Conservation (phyloP, 108 stramenopile genomes). For the Skeletonema grethae region DNA sequence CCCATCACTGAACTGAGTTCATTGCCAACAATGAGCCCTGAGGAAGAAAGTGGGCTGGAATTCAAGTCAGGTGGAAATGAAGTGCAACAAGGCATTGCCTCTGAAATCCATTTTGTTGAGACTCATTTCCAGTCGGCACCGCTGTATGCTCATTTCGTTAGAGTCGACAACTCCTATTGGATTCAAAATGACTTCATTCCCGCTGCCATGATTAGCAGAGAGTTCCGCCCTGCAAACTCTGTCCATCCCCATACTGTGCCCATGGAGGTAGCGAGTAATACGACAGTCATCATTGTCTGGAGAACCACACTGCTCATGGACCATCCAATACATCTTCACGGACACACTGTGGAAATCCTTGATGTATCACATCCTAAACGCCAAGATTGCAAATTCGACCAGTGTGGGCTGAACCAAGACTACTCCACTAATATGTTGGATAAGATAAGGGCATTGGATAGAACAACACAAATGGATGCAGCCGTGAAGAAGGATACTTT, state of each 20-base stretch:
- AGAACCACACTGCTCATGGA: constrained; percentile 29
- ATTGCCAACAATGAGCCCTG: background rate
- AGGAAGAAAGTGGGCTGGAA: background rate
- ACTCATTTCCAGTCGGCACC: constrained; percentile 17
- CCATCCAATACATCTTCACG: constrained; percentile 26
- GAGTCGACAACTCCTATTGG: constrained; percentile 19
- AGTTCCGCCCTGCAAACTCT: background rate
- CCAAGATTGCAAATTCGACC: constrained; percentile 7
- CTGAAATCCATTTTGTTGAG: constrained; percentile 18
- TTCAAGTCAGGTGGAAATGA: background rate
- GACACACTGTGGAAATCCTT: constrained; percentile 33
- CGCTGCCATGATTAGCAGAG: constrained; percentile 12
- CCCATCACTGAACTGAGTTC: constrained; percentile 19
- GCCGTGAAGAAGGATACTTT: constrained; percentile 29
- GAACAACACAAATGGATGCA: background rate
- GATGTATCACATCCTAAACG: constrained; percentile 18
- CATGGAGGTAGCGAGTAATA: constrained; percentile 4
- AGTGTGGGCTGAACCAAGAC: constrained; percentile 13
- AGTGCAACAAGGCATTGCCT: background rate
- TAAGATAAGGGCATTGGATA: constrained; percentile 17
- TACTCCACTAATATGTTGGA: background rate
- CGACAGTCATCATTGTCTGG: constrained; percentile 27
- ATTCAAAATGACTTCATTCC: constrained; percentile 20
- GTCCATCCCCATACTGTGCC: constrained; percentile 23
- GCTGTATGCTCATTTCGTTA: constrained; percentile 26